Evolutionary conservation across 2,329 filamentous ascomycete genomes (phyloP).

Genomic region (Aspergillus cejpii): DNA sequence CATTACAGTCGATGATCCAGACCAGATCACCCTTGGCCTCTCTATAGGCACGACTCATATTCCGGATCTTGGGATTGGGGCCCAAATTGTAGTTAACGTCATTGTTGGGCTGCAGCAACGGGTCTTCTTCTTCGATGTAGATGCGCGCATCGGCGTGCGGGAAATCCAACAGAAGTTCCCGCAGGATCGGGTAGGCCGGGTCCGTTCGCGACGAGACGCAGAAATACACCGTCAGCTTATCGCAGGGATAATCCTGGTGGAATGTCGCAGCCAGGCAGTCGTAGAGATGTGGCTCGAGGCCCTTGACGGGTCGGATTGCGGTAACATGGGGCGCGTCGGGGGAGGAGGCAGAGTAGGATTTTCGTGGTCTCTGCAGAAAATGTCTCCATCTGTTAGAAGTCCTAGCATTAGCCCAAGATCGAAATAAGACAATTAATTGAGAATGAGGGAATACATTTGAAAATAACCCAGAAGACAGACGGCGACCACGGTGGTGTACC

Average conservation of each 20-base stretch:
- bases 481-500: constrained; percentile 50
- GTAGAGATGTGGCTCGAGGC: constrained; percentile 81
- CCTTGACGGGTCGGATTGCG: constrained; percentile 87
- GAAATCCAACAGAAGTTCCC: constrained; percentile 66
- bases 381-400: constrained; percentile 46
- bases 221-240: constrained; percentile 71
- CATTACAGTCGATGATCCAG: constrained; percentile 94
- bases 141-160: constrained; percentile 63
- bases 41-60: constrained; percentile 86
- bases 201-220: constrained; percentile 72
- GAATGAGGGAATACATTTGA: constrained; percentile 50
- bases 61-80: constrained; percentile 96
- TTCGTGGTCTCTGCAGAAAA: constrained; percentile 44
- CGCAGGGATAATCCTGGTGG: constrained; percentile 68
- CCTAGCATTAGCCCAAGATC: constrained; percentile 5
- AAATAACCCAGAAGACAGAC: constrained; percentile 55
- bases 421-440: constrained; percentile 1
- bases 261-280: constrained; percentile 87
- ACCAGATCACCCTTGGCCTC: constrained; percentile 82
- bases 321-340: constrained; percentile 70
- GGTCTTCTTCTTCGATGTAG: constrained; percentile 76
- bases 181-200: constrained; percentile 67
- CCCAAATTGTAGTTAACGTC: constrained; percentile 58
- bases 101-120: constrained; percentile 52
- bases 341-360: constrained; percentile 36